Percentiles rank a stretch among this genome's conserved stretches.
Evolutionary conservation across 257 asterid genomes (phyloP).

Genomic region (Nyctanthes arbortristis): DNA sequence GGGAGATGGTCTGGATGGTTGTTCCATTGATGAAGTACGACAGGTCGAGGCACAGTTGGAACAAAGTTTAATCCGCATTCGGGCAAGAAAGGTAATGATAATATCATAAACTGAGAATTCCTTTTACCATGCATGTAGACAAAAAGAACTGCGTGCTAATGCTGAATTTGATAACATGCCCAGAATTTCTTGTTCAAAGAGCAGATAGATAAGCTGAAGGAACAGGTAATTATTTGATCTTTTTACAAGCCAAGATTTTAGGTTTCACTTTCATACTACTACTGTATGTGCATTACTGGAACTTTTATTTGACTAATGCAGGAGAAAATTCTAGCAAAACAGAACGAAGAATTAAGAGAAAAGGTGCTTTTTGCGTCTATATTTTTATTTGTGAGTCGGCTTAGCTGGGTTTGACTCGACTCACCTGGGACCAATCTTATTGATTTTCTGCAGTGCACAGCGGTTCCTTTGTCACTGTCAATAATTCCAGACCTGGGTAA

Average conservation of each 20-base stretch:
- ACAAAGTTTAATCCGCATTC: conserved; percentile 42
- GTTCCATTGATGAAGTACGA: conserved; percentile 41
- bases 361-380: conserved; percentile 35
- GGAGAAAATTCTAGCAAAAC: conserved; percentile 40
- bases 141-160: not conserved
- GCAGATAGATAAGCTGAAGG: conserved; percentile 39
- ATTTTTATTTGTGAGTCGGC: too few relatives aligned
- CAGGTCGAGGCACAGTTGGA: conserved; percentile 47
- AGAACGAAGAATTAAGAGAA: conserved; percentile 43
- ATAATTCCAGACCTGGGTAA: conserved; percentile 3
- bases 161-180: not conserved
- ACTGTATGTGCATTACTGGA: not conserved
- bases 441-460: conserved; percentile 27
- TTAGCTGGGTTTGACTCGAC: too few relatives aligned
- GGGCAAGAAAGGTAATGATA: conserved; percentile 59
- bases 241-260: too few relatives aligned
- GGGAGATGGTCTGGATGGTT: conserved; percentile 45
- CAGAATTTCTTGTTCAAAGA: conserved; percentile 40
- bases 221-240: too few relatives aligned
- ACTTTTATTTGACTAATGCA: conserved; percentile 14
- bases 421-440: too few relatives aligned
- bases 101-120: too few relatives aligned
- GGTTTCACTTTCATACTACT: too few relatives aligned
- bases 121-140: not conserved
- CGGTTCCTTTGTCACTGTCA: conserved; percentile 30